These are phyloP conservation scores for Xylaria longipes DNA, from an alignment of 495 filamentous ascomycete genomes.

Conservation along the genomic window DNA sequence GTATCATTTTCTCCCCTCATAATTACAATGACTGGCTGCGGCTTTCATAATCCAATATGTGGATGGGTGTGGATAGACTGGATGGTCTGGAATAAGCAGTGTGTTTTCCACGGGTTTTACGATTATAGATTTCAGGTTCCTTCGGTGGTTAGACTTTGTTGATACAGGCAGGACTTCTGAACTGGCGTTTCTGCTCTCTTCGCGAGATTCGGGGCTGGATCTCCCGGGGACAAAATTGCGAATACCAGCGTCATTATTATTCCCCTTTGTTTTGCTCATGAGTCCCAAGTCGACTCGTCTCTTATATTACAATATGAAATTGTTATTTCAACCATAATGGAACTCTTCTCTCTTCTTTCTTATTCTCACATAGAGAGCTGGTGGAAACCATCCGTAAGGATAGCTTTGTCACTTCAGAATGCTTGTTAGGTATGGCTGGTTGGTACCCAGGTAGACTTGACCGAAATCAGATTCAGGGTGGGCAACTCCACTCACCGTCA, in stretches of 20 bases:
- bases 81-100: slow-evolving; percentile 27
- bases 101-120: slow-evolving; percentile 34
- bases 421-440: not conserved
- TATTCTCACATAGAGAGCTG: not conserved
- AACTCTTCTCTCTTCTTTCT: not conserved
- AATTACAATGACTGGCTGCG: slow-evolving; percentile 34
- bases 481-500: slow-evolving; percentile 17
- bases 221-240: slow-evolving; percentile 25
- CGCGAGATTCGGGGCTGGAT: slow-evolving; percentile 19
- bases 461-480: slow-evolving; percentile 14
- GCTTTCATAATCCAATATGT: slow-evolving; percentile 21
- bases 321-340: not conserved
- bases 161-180: slow-evolving; percentile 30
- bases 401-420: slow-evolving; percentile 2
- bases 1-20: slow-evolving; percentile 25
- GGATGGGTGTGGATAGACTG: slow-evolving; percentile 26
- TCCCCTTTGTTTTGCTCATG: slow-evolving; percentile 16
- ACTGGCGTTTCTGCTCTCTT: slow-evolving; percentile 23
- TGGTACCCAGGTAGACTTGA: not conserved
- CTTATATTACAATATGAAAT: slow-evolving; percentile 9
- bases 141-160: slow-evolving; percentile 42
- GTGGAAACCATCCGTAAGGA: slow-evolving; percentile 1
- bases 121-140: slow-evolving; percentile 44
- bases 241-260: slow-evolving; percentile 18
- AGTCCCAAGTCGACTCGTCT: not conserved